Percentiles rank a stretch among this genome's conserved stretches.
phyloP scores from a whole-genome alignment of 2,329 filamentous ascomycete genomes.

The Cercospora sp. region DNA sequence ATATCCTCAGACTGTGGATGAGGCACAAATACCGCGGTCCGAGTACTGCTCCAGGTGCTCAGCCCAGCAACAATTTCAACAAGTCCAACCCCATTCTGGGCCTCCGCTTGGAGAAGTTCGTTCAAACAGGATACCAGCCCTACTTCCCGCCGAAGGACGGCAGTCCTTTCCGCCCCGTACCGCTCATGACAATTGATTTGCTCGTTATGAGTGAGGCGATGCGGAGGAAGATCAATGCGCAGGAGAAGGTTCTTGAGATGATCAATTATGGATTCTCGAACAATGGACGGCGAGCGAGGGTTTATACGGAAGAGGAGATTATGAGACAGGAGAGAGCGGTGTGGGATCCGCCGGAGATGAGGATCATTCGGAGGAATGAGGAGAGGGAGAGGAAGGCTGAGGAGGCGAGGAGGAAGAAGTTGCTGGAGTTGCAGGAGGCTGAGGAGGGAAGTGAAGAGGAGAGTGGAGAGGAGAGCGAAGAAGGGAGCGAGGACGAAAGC shows the following conservation, averaged over 20 bases:
- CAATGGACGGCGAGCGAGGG: background rate
- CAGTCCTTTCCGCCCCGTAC: slow-evolving; percentile 11
- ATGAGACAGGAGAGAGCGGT: slow-evolving; percentile 1
- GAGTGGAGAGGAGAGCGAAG: background rate
- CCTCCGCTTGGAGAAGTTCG: slow-evolving; percentile 44
- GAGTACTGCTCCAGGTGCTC: too few relatives aligned
- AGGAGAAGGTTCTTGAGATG: slow-evolving; percentile 57
- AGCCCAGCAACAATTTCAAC: background rate
- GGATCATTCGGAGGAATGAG: slow-evolving; percentile 6
- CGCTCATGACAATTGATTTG: slow-evolving; percentile 35
- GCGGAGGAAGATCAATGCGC: slow-evolving; percentile 55
- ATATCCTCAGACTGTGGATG: slow-evolving; percentile 59
- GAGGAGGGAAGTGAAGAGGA: background rate
- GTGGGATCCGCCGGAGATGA: slow-evolving; percentile 16
- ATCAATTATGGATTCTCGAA: slow-evolving; percentile 57
- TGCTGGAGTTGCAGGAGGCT: too few relatives aligned
- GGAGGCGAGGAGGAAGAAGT: too few relatives aligned
- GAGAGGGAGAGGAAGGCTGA: slow-evolving; percentile 1
- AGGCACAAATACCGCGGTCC: slow-evolving; percentile 54
- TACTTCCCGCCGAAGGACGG: slow-evolving; percentile 14
- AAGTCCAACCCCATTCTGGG: slow-evolving; percentile 47
- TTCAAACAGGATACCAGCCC: slow-evolving; percentile 16
- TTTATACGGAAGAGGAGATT: slow-evolving; percentile 12
- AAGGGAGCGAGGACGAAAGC: background rate
- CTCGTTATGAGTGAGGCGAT: slow-evolving; percentile 59